Base-by-base conservation (phyloP, 805 yeast genomes). In the Yamadazyma phyllophila region DNA sequence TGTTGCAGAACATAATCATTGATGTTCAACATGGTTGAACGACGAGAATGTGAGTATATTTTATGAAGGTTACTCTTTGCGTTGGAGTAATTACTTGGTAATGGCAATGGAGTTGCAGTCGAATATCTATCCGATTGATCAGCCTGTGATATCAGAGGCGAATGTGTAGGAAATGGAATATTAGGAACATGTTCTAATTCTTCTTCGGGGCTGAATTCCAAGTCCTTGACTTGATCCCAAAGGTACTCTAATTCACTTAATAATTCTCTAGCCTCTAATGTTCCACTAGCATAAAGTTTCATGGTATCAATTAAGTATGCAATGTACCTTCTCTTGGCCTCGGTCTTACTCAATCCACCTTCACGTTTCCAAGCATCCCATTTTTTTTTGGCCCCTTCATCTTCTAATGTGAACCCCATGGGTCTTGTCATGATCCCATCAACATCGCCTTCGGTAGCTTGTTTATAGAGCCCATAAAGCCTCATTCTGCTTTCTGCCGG, bases 321-420 rank as follows among this genome's bases (percentile, higher is more conserved):
- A 24, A 88, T 83, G 60, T 88, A 88, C 40, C 74, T 66, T 36
- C 85, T 69, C 60, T 89, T 88, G 2, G 96, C 96, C 55, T 85
- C 88, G 0, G 84, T 78, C 48, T 74, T 76, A 14, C 80, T 57
- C 24, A 85, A 57, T 0, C 96, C 95, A 50, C 82, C 80, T 55
- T 85, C 87, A 17, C 76, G 62, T 52, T 83, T 81, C 96, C 96
- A 88, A 0, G 96, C 89, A 55, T 85, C 91, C 85, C 90, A 86
- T 60, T 88, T 88, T 54, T 81, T 76, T 57, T 78, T 78, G 8
- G 84, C 85, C 3, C 82, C 83, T 51, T 77, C 83, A 55, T 81
- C 88, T 52, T 82, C 88, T 7, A 78, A 69, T 1, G 77, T 63
- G 35, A 61, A 63, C 4, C 90, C 91, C 1, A 64, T 62, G 0